phyloP scores from a whole-genome alignment of 2,329 filamentous ascomycete genomes.

The Xylariaceae sp. region DNA sequence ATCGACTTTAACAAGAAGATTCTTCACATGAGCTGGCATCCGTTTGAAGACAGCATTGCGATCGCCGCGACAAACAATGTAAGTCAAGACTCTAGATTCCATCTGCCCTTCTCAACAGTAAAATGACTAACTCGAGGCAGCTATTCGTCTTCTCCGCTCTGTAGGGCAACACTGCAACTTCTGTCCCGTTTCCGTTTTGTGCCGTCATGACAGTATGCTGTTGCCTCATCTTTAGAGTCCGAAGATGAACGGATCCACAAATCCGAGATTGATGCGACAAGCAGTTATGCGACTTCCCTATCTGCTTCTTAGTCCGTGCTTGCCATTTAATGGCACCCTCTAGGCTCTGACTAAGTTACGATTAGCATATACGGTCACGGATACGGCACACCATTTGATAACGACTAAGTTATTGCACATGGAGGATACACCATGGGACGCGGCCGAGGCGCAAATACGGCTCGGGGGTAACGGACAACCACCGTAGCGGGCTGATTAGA shows the following conservation, averaged over 20 bases:
- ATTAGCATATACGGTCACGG: constrained; percentile 1
- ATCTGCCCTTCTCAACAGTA: neutral
- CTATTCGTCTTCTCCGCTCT: constrained; percentile 75
- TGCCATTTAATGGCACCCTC: constrained; percentile 3
- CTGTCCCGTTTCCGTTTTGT: constrained; percentile 4
- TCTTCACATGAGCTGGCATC: constrained; percentile 99
- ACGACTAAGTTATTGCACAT: constrained; percentile 5
- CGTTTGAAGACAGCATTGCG: constrained; percentile 97
- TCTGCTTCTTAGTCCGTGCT: constrained; percentile 3
- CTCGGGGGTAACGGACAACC: constrained; percentile 1
- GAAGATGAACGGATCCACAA: constrained; percentile 3
- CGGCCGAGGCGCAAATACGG: constrained; percentile 7
- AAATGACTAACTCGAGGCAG: constrained; percentile 38
- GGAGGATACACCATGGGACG: constrained; percentile 6
- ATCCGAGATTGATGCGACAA: constrained; percentile 3
- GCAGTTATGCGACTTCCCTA: constrained; percentile 2
- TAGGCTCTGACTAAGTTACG: constrained; percentile 4
- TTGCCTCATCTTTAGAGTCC: constrained; percentile 4
- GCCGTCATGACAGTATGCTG: neutral
- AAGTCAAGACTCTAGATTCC: constrained; percentile 39
- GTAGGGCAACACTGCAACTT: constrained; percentile 35
- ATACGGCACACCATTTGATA: constrained; percentile 5
- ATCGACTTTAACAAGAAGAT: constrained; percentile 99
- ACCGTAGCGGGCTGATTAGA: constrained; percentile 4
- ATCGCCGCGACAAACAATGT: constrained; percentile 99